A percentile compares a stretch with the other conserved stretches of the same genome.
These are phyloP conservation scores for Solanum megistacrolobum DNA, from an alignment of 257 asterid species.

Conservation along the genomic window DNA sequence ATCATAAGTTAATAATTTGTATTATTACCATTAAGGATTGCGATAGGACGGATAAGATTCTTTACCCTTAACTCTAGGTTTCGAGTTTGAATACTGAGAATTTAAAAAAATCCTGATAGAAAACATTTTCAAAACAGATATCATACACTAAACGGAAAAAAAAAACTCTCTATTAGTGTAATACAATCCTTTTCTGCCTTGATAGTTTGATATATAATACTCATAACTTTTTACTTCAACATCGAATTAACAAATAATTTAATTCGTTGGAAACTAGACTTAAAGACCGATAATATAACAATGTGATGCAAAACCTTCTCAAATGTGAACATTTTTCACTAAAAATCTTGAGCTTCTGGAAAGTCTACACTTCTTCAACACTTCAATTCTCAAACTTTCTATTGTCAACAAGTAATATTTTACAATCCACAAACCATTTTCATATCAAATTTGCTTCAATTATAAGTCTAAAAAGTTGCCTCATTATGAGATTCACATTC, in stretches of 20 bases:
- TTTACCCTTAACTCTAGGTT: not conserved
- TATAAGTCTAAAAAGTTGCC: conserved; percentile 24
- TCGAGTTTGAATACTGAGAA: not conserved
- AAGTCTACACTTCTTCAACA: not conserved
- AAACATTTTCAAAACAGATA: not conserved
- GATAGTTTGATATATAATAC: not conserved
- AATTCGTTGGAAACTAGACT: not conserved
- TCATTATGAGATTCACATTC: conserved; percentile 39
- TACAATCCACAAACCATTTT: conserved; percentile 43
- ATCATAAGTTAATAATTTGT: not conserved
- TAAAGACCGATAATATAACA: not conserved
- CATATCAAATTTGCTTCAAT: conserved; percentile 35
- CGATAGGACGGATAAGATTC: not conserved
- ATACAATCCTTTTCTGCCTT: not conserved
- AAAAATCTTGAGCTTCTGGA: not conserved
- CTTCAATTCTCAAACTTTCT: conserved; percentile 25
- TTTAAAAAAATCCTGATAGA: not conserved
- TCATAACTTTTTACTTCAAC: not conserved
- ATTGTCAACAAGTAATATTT: conserved; percentile 23
- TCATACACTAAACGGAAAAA: no score
- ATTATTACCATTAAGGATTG: not conserved
- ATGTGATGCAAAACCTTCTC: not conserved
- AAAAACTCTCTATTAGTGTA: not conserved
- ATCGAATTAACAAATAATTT: not conserved
- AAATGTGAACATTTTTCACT: not conserved